phyloP scores from a whole-genome alignment of 2,329 filamentous ascomycete species.

The Zalaria sp. region DNA sequence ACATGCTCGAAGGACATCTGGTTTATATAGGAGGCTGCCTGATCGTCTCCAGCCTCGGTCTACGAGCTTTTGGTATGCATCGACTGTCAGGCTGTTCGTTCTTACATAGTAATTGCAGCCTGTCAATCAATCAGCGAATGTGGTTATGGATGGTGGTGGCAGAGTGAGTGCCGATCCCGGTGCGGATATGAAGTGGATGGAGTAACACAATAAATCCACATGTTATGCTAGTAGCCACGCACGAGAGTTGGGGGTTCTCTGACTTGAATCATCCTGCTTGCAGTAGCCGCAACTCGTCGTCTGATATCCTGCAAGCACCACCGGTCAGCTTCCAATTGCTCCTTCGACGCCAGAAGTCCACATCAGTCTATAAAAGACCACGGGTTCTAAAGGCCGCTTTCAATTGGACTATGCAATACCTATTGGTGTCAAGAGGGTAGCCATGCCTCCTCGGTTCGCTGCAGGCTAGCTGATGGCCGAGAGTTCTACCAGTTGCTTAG shows the following conservation, averaged over 20 bases:
- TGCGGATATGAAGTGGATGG: background rate
- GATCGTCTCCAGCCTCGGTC: conserved; percentile 65
- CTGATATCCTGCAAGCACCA: conserved; percentile 27
- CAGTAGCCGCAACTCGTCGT: conserved; percentile 36
- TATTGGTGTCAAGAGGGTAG: conserved; percentile 3
- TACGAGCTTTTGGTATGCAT: conserved; percentile 57
- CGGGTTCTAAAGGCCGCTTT: background rate
- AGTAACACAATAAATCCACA: conserved; percentile 1
- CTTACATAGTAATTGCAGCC: conserved; percentile 61
- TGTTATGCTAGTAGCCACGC: conserved; percentile 16
- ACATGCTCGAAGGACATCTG: conserved; percentile 65
- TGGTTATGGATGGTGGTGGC: no score
- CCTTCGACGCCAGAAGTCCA: no score
- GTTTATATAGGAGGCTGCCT: conserved; percentile 57
- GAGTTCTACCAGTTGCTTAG: no score
- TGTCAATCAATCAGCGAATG: conserved; percentile 18
- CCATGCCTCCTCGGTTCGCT: background rate
- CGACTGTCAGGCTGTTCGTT: conserved; percentile 45
- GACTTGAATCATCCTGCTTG: conserved; percentile 30
- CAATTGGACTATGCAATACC: conserved; percentile 4
- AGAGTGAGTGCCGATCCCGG: no score
- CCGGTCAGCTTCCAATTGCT: background rate
- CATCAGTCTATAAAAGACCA: no score
- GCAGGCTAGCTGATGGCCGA: no score
- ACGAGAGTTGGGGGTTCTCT: conserved; percentile 34